Evolutionary conservation across 345 rosid genomes (phyloP).

Genomic region (Gynandropsis gynandra): DNA sequence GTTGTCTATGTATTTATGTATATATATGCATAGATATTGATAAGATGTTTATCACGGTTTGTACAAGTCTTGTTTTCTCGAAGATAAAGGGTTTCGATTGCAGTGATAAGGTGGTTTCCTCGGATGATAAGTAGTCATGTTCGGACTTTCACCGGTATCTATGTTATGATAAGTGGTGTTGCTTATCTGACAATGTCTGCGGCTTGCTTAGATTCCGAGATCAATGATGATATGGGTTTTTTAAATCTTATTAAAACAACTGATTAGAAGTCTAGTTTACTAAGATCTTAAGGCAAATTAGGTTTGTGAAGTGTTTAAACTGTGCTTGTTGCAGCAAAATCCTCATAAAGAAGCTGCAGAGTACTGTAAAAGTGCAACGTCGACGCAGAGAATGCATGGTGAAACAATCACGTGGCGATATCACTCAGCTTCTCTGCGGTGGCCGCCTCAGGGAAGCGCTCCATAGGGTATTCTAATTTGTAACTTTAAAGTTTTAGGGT

Average conservation of each 20-base stretch:
- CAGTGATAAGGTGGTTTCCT: too few relatives aligned
- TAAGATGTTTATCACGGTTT: too few relatives aligned
- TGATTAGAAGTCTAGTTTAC: background rate
- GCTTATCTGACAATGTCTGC: background rate
- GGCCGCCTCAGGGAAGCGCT: constrained; percentile 23
- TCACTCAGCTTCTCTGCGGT: constrained; percentile 23
- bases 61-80: too few relatives aligned
- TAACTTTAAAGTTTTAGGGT: too few relatives aligned
- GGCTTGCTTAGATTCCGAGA: background rate
- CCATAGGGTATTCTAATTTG: constrained; percentile 31
- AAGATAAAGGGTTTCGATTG: too few relatives aligned
- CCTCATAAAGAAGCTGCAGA: constrained; percentile 18
- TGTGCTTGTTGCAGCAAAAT: constrained; percentile 24
- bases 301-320: background rate
- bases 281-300: background rate
- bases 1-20: background rate
- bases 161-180: background rate
- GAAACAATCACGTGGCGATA: constrained; percentile 27
- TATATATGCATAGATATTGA: background rate
- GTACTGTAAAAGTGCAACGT: constrained; percentile 20
- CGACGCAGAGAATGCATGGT: constrained; percentile 27
- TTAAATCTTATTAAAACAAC: too few relatives aligned
- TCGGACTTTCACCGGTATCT: too few relatives aligned
- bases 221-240: too few relatives aligned
- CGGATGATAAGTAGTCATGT: too few relatives aligned